Base-by-base conservation (phyloP, 2,329 filamentous ascomycete genomes). In the Botrytis elliptica region DNA sequence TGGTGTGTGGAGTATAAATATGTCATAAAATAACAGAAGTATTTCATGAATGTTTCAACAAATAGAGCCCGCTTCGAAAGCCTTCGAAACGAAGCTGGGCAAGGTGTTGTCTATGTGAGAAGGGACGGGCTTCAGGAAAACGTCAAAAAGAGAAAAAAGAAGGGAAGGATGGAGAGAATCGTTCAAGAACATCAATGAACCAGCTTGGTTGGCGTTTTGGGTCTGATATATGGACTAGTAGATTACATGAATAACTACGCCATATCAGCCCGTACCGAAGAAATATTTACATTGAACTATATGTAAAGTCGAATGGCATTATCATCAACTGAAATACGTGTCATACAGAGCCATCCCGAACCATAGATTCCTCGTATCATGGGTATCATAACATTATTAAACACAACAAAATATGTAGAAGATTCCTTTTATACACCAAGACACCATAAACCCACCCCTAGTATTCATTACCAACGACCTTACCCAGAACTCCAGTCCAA, bases 311-410 rank as follows among this genome's bases (percentile, higher is more conserved):
- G n/a, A 4, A 12, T 12, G 60, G 12, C 22, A 20, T 42, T 7
- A 42, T 65, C 62, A 44, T 44, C 18, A 65, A 44, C 18, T 14
- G 20, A 64, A 65, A 46, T 33, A 44, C 40, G 5, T 46, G 38
- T 44, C 40, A 46, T n/a, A 33, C n/a, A 33, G 16, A 44, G 42
- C 40, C n/a, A 46, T 33, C 9, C 16, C 4, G 10, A 44, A 18
- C 18, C 38, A 22, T 33, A 65, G 4, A 44, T 46, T 46, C 62
- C 62, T 33, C 3, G 62, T 33, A 10, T 10, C 62, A 18, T 40
- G 62, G 62, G 62, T 65, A 65, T 65, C 40, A 65, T 65, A 46
- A 46, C 9, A 44, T 57, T 52, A 57, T 25, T 18, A 57, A 57
- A 20, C n/a, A 69, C 18, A 29, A 59, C 22, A 33, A n/a, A 42